Percentiles rank a stretch among this genome's conserved stretches.
These are phyloP conservation scores for Pseudogymnoascus sp. DNA, from an alignment of 2,329 filamentous ascomycete species.

Conservation along the genomic window DNA sequence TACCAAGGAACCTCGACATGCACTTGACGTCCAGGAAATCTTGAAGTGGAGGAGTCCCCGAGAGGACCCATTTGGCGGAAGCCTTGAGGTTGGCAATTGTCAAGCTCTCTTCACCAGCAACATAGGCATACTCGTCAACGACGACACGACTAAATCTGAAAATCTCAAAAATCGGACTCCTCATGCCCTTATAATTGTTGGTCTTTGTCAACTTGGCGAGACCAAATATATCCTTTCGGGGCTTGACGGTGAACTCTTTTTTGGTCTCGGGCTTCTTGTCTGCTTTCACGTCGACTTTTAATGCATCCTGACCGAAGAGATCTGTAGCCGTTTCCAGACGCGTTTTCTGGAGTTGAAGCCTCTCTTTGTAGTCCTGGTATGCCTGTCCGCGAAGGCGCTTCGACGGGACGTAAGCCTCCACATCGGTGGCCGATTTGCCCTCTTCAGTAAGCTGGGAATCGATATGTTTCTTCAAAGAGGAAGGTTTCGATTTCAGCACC, in stretches of 20 bases:
- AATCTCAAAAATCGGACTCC: conserved; percentile 44
- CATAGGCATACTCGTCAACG: conserved; percentile 58
- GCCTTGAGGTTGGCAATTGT: conserved; percentile 37
- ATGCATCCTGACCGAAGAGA: neutral
- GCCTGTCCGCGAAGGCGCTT: conserved; percentile 31
- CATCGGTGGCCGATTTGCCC: conserved; percentile 29
- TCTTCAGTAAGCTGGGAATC: conserved; percentile 22
- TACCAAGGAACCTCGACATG: conserved; percentile 48
- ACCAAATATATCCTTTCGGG: neutral
- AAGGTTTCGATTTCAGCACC: conserved; percentile 11
- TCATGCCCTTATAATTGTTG: conserved; percentile 25
- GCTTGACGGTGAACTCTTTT: neutral
- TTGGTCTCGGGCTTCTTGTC: neutral
- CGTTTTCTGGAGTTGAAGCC: neutral
- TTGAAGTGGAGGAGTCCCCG: conserved; percentile 51
- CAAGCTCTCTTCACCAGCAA: conserved; percentile 30
- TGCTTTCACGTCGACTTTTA: neutral
- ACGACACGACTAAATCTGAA: conserved; percentile 55
- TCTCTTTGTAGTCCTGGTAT: conserved; percentile 21
- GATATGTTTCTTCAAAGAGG: conserved; percentile 27
- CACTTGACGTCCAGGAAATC: conserved; percentile 53
- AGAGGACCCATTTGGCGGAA: conserved; percentile 47
- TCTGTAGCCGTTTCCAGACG: neutral
- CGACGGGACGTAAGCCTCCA: conserved; percentile 32
- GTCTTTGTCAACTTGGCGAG: conserved; percentile 10